Evolutionary conservation across 2,329 filamentous ascomycete species (phyloP), one percentile per base, ranked within the genome.

Genomic region (Pseudogymnoascus sp.): DNA sequence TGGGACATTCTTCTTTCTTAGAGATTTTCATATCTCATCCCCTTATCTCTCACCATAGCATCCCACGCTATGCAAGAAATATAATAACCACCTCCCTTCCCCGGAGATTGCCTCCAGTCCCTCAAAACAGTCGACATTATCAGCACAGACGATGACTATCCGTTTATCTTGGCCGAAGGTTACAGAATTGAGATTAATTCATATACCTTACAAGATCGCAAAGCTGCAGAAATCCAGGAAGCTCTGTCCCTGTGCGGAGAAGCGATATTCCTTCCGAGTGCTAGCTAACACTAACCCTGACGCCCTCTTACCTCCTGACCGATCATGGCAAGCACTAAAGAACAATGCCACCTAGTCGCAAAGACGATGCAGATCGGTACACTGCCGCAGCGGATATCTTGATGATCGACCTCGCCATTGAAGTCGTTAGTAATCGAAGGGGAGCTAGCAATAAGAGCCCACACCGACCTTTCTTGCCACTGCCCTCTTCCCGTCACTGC

Each of bases 71-170:
- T 37, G 35, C 14, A n/a, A 37, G 35, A 37, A 37, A 37, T n/a
- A 37, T 37, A 6, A 5, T 14, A 35, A 11, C 33, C 10, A 12
- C 33, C 12, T 7, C 5, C 28, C 5, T 31, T 31, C 28, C 12
- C 12, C 21, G 2, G 21, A 5, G 28, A 18, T 31, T 31, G 28
- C 23, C 25, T 62, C 14, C 14, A 21, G 16, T 62, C 61, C 16
- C n/a, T 62, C 12, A 62, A 60, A 23, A 47, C 50, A 21, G 61
- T 62, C 47, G 61, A 62, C 6, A 11, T 59, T 1, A 6, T 59
- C 4, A 44, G 47, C 28, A n/a, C 28, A n/a, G 16, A 18, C 5
- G 16, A 35, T 33, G 40, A 33, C n/a, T 7, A 21, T 6, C 1
- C 5, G 4, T 18, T 33, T 62, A 14, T 18, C 42, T 21, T 31